Evolutionary conservation across 2,329 filamentous ascomycete genomes (phyloP), one percentile per base, ranked within the genome.

Genomic region (Chaetomium olivaceum): DNA sequence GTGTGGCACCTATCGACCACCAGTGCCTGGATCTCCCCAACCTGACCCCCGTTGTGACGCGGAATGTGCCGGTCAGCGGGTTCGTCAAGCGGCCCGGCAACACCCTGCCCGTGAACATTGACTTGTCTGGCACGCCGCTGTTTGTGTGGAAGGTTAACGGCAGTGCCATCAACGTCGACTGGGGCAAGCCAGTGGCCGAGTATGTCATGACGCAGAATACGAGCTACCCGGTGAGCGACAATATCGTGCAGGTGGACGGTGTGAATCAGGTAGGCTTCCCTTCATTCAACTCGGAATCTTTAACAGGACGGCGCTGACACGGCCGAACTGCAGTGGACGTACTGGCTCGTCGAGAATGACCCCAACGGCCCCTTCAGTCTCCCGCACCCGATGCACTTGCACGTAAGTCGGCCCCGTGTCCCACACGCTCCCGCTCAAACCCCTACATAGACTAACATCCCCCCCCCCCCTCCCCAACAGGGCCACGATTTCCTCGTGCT

Each of bases 401-500:
- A 75, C 62, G 72, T 71, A 66, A 63, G 69, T 63, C 33, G 7
- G 3, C 23, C 43, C 31, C 29, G 7, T 56, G 36, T 31, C 31
- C n/a, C 25, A 9, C 14, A 36, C 31, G 12, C 25, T 52, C 27
- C 16, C 54, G 2, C 19, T 3, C n/a, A 16, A 21, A 31, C 25
- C n/a, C 25, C 16, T 21, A 5, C 25, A 25, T 21, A 5, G n/a
- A 4, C 8, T 5, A 39, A 9, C 7, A 14, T 16, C 14, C 12
- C 67, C 12, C 43, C 5, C 55, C 71, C 12, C 68, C 66, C 19
- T 65, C 19, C 29, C 59, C 19, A 68, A 6, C 71, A 76, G 67
- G 76, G 77, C 19, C 77, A 79, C 66, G 76, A 78, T 63, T 74
- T 78, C 62, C 66, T 73, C 14, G 50, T 79, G 23, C 69, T 78